Evolutionary conservation across 306 rosid species (phyloP).

Genomic region (Echinosophora koreensis): DNA sequence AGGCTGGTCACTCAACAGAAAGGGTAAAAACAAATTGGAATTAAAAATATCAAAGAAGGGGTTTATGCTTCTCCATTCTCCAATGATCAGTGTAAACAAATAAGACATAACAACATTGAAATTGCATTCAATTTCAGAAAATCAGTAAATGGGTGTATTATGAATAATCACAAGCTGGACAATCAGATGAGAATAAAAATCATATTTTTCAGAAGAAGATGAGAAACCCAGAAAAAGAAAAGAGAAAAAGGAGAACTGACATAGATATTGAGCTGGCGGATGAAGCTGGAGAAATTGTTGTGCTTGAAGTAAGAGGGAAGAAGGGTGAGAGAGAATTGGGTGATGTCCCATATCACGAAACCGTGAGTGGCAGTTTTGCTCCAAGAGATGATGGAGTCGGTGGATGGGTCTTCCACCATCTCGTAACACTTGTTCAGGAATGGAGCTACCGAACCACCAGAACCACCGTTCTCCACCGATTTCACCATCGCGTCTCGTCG

Average conservation of each 20-base stretch:
- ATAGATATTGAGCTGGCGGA: slow-evolving; percentile 90
- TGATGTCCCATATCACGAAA: slow-evolving; percentile 66
- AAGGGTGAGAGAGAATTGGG: slow-evolving; percentile 68
- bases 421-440: slow-evolving; percentile 78
- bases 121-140: background rate
- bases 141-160: too few relatives aligned
- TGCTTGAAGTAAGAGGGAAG: slow-evolving; percentile 84
- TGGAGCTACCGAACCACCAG: slow-evolving; percentile 67
- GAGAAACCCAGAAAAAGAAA: background rate
- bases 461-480: slow-evolving; percentile 46
- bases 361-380: slow-evolving; percentile 40
- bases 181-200: background rate
- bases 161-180: background rate
- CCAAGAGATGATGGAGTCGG: slow-evolving; percentile 75
- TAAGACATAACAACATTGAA: background rate
- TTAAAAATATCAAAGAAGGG: background rate
- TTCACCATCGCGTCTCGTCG: slow-evolving; percentile 57
- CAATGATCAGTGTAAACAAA: background rate
- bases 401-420: slow-evolving; percentile 71
- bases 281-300: slow-evolving; percentile 87
- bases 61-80: background rate
- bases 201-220: background rate
- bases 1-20: background rate
- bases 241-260: slow-evolving; percentile 8
- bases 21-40: background rate